A percentile compares a stretch with the other conserved stretches of the same genome.
Conservation (phyloP, 371 early-diverging fungal genomes). For the Blakeslea trispora region DNA sequence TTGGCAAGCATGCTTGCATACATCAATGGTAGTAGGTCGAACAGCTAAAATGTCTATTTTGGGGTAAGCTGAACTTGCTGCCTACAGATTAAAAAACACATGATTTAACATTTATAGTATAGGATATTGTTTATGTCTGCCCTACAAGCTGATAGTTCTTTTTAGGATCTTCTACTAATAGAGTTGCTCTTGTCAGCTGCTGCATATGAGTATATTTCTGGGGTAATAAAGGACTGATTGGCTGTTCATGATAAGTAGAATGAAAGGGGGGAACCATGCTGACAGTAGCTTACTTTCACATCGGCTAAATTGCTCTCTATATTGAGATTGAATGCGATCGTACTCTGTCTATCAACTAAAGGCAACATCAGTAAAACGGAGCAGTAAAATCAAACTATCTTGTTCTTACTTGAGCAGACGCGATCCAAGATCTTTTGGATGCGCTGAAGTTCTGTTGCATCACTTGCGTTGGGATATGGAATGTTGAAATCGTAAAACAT, state of each 20-base stretch:
- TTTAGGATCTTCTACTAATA: conserved; percentile 61
- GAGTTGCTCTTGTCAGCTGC: conserved; percentile 64
- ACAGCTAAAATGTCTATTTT: conserved; percentile 85
- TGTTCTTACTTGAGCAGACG: conserved; percentile 42
- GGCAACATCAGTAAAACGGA: not conserved
- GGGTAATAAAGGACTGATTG: conserved; percentile 47
- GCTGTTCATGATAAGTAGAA: too few relatives aligned
- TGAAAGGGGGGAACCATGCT: too few relatives aligned
- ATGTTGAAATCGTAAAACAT: conserved; percentile 72
- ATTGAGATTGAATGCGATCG: conserved; percentile 72
- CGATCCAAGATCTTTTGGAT: conserved; percentile 43
- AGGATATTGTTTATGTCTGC: not conserved
- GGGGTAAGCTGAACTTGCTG: conserved; percentile 50
- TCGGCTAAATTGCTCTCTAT: conserved; percentile 54
- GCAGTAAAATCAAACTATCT: not conserved
- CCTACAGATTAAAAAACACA: conserved; percentile 29
- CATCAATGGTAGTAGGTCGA: conserved; percentile 76
- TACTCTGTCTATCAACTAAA: conserved; percentile 60
- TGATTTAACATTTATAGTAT: not conserved
- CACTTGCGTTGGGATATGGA: conserved; percentile 41
- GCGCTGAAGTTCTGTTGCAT: conserved; percentile 33
- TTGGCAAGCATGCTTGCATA: conserved; percentile 77
- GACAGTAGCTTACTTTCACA: conserved; percentile 57
- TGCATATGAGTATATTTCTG: conserved; percentile 39
- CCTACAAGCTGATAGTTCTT: conserved; percentile 68